phyloP scores from a whole-genome alignment of 495 filamentous ascomycete genomes.

The Cladorrhinum samala region DNA sequence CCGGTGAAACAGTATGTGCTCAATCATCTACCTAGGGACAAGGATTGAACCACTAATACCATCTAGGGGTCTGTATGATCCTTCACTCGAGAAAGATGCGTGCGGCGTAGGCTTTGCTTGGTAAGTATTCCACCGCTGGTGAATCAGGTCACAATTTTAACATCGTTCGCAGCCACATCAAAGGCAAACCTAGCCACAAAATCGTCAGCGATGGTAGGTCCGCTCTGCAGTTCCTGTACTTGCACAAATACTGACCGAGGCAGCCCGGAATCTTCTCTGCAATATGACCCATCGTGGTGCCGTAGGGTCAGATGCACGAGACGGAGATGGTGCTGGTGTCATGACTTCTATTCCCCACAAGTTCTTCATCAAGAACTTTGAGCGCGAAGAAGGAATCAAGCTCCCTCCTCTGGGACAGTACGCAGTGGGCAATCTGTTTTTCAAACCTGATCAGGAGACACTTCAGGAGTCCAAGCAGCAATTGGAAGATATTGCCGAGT shows the following conservation, averaged over 20 bases:
- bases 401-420: conserved; percentile 90
- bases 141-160: neutral
- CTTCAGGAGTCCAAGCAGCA: conserved; percentile 78
- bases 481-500: conserved; percentile 88
- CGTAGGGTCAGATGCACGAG: conserved; percentile 93
- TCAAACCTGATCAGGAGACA: conserved; percentile 89
- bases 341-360: conserved; percentile 99
- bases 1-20: conserved; percentile 77
- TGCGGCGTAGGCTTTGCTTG: conserved; percentile 99
- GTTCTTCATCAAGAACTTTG: conserved; percentile 99
- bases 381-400: conserved; percentile 75
- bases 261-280: conserved; percentile 89
- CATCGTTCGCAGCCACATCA: conserved; percentile 68
- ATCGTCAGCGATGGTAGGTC: conserved; percentile 96
- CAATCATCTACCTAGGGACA: neutral
- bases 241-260: neutral
- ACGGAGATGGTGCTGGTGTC: conserved; percentile 96
- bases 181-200: conserved; percentile 95
- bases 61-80: conserved; percentile 80
- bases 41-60: conserved; percentile 3
- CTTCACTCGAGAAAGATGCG: conserved; percentile 95
- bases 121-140: conserved; percentile 48
- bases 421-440: conserved; percentile 96
- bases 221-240: neutral
- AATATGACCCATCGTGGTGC: conserved; percentile 99